Evolutionary conservation across 2,329 filamentous ascomycete species (phyloP), one percentile per base, ranked within the genome.

Genomic region (Colletotrichum aenigma): DNA sequence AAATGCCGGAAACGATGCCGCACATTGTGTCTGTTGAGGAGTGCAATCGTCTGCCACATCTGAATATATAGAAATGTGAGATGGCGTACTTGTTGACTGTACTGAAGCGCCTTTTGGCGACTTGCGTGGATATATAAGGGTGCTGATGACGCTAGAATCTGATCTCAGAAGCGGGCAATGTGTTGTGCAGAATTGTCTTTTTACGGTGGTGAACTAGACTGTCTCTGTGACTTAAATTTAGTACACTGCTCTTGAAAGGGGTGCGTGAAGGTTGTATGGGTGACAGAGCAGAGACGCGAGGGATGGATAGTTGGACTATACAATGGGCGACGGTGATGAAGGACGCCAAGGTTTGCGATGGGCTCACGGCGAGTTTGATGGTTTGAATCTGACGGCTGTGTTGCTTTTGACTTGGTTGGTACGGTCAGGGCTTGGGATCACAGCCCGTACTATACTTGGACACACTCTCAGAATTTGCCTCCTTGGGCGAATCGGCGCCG

Each of bases 271-370:
- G 13, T 16, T 36, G 34, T 3, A 2, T 4, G 1, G 4, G 7
- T 38, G 15, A 38, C 4, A 18, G 7, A 0, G 3, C 1, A 4
- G 36, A 12, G 18, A 48, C 0, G 18, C 18, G 18, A 21, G 1
- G 10, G 10, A 2, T n/a, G 1, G 43, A 1, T 0, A 7, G n/a
- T 48, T 21, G 43, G 43, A 0, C 1, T 48, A 21, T 2, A 48
- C n/a, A 13, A 0, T 21, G n/a, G 3, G 3, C n/a, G 10, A 48
- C 10, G n/a, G 43, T 0, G 10, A 21, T 21, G 43, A 48, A 13
- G 9, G 0, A 48, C 10, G 3, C 1, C 0, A 21, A 3, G 3
- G 10, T 4, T 0, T 2, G 3, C 2, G n/a, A 48, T 12, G 2
- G 1, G 3, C 3, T 48, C 1, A 4, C 13, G 43, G 5, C 0